These are phyloP conservation scores for Symbiodinium pilosum DNA, from an alignment of 73 alveolate species.

Conservation along the genomic window DNA sequence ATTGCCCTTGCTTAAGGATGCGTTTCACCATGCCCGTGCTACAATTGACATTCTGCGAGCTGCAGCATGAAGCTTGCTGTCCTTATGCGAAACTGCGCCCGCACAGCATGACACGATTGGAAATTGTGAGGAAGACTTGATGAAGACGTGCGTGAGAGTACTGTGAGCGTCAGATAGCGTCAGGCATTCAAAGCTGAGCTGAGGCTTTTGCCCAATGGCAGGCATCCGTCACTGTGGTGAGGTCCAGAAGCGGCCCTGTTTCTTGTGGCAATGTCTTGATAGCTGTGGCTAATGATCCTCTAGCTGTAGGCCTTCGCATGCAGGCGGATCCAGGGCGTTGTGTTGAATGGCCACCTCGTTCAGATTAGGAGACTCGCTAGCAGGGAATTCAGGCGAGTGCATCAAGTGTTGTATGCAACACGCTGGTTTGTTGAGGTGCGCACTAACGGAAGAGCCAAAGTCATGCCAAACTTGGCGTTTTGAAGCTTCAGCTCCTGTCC, in stretches of 20 bases:
- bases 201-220: conserved; percentile 23
- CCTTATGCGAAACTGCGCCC: too few relatives aligned
- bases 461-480: conserved; percentile 56
- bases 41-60: too few relatives aligned
- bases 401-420: neutral
- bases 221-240: conserved; percentile 30
- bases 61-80: too few relatives aligned
- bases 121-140: too few relatives aligned
- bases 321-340: conserved; percentile 53
- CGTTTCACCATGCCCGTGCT: too few relatives aligned
- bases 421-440: neutral
- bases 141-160: too few relatives aligned
- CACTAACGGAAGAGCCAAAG: conserved; percentile 61
- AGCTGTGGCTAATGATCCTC: neutral
- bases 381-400: neutral
- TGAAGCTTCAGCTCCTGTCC: conserved; percentile 50
- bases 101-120: too few relatives aligned
- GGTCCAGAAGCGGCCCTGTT: conserved; percentile 32
- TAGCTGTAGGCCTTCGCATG: conserved; percentile 13
- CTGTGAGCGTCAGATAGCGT: too few relatives aligned
- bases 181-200: too few relatives aligned
- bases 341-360: conserved; percentile 74
- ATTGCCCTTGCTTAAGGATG: too few relatives aligned
- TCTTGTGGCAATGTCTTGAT: neutral
- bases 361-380: neutral